A percentile compares a stretch with the other conserved stretches of the same genome.
These are phyloP conservation scores for Rhodotorula sp. DNA, from an alignment of 1,284 basidiomycete genomes.

Conservation along the genomic window DNA sequence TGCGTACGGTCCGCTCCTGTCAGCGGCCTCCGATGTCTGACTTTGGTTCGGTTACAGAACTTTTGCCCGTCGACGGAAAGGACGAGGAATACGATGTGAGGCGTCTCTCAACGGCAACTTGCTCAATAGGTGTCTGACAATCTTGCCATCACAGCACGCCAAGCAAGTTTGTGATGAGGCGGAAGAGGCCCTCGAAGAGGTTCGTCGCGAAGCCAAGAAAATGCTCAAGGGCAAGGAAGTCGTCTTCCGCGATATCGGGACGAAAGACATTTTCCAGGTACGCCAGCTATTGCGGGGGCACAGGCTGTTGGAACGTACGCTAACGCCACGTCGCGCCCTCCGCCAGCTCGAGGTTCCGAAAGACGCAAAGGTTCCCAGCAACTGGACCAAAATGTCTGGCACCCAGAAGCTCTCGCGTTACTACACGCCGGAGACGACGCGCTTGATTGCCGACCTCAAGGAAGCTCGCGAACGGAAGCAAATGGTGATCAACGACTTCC, in stretches of 20 bases:
- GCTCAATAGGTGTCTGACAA: neutral
- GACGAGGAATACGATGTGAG: conserved; percentile 71
- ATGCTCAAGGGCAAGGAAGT: conserved; percentile 56
- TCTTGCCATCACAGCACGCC: conserved; percentile 51
- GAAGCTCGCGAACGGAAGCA: conserved; percentile 85
- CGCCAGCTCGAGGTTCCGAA: conserved; percentile 66
- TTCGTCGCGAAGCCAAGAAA: conserved; percentile 63
- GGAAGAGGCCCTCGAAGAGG: conserved; percentile 67
- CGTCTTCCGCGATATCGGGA: conserved; percentile 37
- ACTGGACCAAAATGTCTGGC: conserved; percentile 77
- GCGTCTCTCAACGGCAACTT: neutral
- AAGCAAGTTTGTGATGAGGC: conserved; percentile 65
- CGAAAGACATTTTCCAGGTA: conserved; percentile 51
- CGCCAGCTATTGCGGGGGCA: neutral
- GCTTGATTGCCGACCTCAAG: conserved; percentile 74
- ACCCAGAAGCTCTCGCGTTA: conserved; percentile 74
- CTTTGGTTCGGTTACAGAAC: conserved; percentile 46
- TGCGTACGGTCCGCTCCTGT: conserved; percentile 46
- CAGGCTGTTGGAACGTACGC: no score
- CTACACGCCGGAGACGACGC: conserved; percentile 67
- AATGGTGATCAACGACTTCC: conserved; percentile 75
- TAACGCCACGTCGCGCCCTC: neutral
- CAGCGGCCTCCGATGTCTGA: neutral
- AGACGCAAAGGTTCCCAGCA: conserved; percentile 66
- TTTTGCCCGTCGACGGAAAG: conserved; percentile 74